Base-by-base conservation (phyloP, 805 yeast species). In the Wickerhamomyces silvicola region DNA sequence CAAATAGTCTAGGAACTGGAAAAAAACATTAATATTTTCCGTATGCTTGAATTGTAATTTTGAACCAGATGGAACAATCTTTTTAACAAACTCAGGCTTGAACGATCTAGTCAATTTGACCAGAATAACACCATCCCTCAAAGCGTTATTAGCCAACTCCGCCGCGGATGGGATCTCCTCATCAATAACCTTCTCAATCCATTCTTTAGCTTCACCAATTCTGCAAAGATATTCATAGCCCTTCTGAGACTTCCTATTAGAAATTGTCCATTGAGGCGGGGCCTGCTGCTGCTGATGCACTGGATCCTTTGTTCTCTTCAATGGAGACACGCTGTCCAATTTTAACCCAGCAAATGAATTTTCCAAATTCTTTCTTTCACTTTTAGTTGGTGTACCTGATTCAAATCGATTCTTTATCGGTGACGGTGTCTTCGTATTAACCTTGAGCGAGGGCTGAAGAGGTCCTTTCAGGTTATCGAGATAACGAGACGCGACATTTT, bases 1-100 rank as follows among this genome's bases (percentile, higher is more conserved):
- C 38, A 86, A 68, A 37, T 64, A 72, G 35, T 74, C 79, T 19
- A 86, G 63, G 35, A 90, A 72, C 14, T 70, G 64, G 53, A 90
- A 80, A 54, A 90, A 88, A 15, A 77, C 66, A 46, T 86, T 85
- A 51, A 92, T 90, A 53, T 92, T 92, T 52, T 92, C 97, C 0
- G 95, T 85, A 55, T 86, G 95, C 40, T 82, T 77, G 64, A 85
- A 92, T 53, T 86, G 88, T 24, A 88, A 66, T 42, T 65, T 82
- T 45, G 70, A 70, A 30, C 75, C 75, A 46, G 72, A 60, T 22
- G 75, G 76, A 11, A 68, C 64, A 9, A 81, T 52, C 54, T 73
- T 56, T 43, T 65, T 62, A 30, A 77, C 77, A 32, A 72, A 60
- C 0, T 72, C 68, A 0, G 96, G 90, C 28, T 81, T 74, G 33